Conservation (phyloP, 2,329 filamentous ascomycete genomes). For the Penicillium sp. region DNA sequence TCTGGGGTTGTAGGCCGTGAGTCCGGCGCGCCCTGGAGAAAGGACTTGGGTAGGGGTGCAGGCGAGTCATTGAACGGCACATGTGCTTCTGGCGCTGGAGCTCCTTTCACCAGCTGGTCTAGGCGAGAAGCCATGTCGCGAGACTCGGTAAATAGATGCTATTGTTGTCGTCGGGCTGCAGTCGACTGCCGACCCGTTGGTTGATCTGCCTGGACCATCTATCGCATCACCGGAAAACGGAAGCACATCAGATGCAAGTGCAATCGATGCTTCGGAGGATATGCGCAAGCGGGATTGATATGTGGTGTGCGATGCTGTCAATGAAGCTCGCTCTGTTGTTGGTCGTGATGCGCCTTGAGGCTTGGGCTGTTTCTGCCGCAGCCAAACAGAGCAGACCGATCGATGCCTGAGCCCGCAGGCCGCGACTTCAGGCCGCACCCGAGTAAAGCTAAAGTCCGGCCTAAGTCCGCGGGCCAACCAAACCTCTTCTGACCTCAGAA, state of each 20-base stretch:
- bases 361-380: too few species aligned
- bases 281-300: neutral
- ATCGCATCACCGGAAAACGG: constrained; percentile 10
- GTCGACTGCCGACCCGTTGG: neutral
- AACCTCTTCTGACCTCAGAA: too few species aligned
- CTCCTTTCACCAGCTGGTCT: constrained; percentile 90
- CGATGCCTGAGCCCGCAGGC: neutral
- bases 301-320: neutral
- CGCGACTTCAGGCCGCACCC: neutral
- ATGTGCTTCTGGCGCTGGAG: constrained; percentile 61
- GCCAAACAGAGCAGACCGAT: too few species aligned
- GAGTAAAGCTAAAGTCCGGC: neutral
- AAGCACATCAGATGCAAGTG: too few species aligned
- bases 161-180: neutral
- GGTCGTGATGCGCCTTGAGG: too few species aligned
- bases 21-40: constrained; percentile 27
- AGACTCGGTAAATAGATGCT: neutral
- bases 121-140: constrained; percentile 58
- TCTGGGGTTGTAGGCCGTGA: constrained; percentile 53
- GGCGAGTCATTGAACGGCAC: constrained; percentile 41
- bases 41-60: constrained; percentile 29
- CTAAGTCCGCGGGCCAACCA: neutral
- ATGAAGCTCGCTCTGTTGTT: too few species aligned
- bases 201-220: constrained; percentile 1
- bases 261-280: neutral